Percentiles rank a stretch among this genome's conserved stretches.
Evolutionary conservation across 768 basidiomycete genomes (phyloP).

Genomic region (Boletales sp.): DNA sequence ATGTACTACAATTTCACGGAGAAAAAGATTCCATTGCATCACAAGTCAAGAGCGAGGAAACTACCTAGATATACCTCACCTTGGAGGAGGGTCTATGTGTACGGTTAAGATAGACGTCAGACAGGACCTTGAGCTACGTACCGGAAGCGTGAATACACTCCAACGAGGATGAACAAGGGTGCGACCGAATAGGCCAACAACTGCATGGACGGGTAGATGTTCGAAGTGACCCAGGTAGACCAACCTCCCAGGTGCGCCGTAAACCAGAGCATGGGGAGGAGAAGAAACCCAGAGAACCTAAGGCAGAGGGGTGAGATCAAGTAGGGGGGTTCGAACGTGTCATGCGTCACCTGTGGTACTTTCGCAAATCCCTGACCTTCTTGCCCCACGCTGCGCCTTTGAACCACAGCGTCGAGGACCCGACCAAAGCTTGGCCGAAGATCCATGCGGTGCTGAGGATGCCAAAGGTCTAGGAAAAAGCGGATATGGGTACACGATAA

Average conservation of each 20-base stretch:
- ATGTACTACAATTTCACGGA: constrained; percentile 4
- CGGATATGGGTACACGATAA: too few species aligned
- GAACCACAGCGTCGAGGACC: constrained; percentile 78
- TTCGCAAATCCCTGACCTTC: constrained; percentile 75
- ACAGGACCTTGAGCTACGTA: constrained; percentile 22
- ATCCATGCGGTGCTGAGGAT: constrained; percentile 60
- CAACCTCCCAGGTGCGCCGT: constrained; percentile 66
- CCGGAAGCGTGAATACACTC: constrained; percentile 50
- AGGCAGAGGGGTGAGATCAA: background rate
- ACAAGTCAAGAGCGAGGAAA: too few species aligned
- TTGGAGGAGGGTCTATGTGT: too few species aligned
- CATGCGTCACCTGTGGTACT: constrained; percentile 64
- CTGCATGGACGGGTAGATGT: constrained; percentile 38
- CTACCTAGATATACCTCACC: too few species aligned
- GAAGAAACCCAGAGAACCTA: constrained; percentile 70
- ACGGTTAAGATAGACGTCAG: too few species aligned
- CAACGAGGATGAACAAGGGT: constrained; percentile 43
- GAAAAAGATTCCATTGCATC: background rate
- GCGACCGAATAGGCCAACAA: constrained; percentile 54
- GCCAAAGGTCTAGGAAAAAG: constrained; percentile 51
- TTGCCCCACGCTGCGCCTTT: constrained; percentile 58
- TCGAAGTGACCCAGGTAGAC: constrained; percentile 53
- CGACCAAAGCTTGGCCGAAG: constrained; percentile 54
- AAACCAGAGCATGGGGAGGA: constrained; percentile 57
- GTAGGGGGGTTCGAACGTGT: background rate